These are phyloP conservation scores for Cystobasidiopsis lactophilus DNA, from an alignment of 768 basidiomycete genomes.

Conservation along the genomic window DNA sequence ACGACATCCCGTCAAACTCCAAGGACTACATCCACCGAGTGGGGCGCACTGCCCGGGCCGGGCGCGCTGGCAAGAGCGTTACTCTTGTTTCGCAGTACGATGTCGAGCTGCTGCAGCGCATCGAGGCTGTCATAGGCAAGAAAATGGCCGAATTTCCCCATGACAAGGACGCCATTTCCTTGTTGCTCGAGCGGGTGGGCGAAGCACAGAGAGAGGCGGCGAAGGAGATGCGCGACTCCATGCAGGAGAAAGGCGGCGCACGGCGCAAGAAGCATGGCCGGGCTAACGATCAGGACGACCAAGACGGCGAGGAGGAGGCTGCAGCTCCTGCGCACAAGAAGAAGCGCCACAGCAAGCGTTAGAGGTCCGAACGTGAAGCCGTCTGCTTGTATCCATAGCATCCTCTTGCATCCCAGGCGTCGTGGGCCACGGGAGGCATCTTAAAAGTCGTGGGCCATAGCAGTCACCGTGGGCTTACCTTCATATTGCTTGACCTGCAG, in stretches of 20 bases:
- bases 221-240: constrained; percentile 59
- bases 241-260: constrained; percentile 32
- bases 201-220: constrained; percentile 55
- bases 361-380: not conserved
- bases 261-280: constrained; percentile 30
- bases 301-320: constrained; percentile 62
- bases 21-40: constrained; percentile 99
- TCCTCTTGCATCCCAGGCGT: too few species aligned
- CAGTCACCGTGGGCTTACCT: too few species aligned
- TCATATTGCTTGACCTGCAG: too few species aligned
- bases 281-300: constrained; percentile 38
- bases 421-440: too few species aligned
- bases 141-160: constrained; percentile 54
- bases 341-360: not conserved
- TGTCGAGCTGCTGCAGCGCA: constrained; percentile 82
- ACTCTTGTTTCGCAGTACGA: constrained; percentile 98
- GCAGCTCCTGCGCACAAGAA: not conserved
- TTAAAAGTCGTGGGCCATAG: too few species aligned
- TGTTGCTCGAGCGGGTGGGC: constrained; percentile 67
- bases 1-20: constrained; percentile 88
- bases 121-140: constrained; percentile 76
- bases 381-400: too few species aligned
- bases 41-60: constrained; percentile 89
- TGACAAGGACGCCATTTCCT: constrained; percentile 66
- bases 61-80: constrained; percentile 86